phyloP scores from a whole-genome alignment of 2,329 filamentous ascomycete species.

The Penicillium sp. region DNA sequence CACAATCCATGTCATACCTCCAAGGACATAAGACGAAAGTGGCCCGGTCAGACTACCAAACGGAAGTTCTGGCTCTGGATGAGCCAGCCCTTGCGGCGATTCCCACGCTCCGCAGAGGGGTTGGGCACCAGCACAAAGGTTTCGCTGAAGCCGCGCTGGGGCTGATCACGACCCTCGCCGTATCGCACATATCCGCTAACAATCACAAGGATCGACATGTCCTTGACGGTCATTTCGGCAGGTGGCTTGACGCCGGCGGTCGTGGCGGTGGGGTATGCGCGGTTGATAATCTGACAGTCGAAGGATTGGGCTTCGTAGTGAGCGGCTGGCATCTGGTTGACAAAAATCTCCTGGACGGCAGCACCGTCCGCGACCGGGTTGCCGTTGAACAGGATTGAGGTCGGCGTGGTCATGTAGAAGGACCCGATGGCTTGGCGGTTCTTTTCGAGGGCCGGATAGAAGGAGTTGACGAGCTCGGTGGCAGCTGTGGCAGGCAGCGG shows the following conservation, averaged over 20 bases:
- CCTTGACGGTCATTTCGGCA: conserved; percentile 49
- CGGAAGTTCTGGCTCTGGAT: conserved; percentile 73
- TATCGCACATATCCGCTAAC: conserved; percentile 72
- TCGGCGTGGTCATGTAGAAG: conserved; percentile 65
- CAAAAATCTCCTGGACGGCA: conserved; percentile 67
- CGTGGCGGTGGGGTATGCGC: conserved; percentile 60
- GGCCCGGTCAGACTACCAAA: conserved; percentile 42
- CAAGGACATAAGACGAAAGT: neutral
- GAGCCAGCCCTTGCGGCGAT: conserved; percentile 59
- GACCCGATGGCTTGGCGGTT: conserved; percentile 55
- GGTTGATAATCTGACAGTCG: conserved; percentile 76
- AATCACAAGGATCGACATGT: conserved; percentile 70
- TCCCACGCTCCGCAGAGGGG: conserved; percentile 50
- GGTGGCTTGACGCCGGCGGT: conserved; percentile 35
- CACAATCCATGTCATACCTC: neutral
- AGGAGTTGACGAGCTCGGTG: conserved; percentile 68
- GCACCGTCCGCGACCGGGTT: conserved; percentile 60
- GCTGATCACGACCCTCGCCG: conserved; percentile 59
- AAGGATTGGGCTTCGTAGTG: conserved; percentile 73
- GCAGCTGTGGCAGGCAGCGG: conserved; percentile 53
- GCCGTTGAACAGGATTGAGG: conserved; percentile 80
- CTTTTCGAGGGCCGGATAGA: conserved; percentile 71
- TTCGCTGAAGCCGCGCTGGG: conserved; percentile 72
- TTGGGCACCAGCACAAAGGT: conserved; percentile 79
- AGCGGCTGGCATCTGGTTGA: conserved; percentile 60